Evolutionary conservation across 2,329 filamentous ascomycete species (phyloP), one percentile per base, ranked within the genome.

Genomic region (Leptographium wingfieldii): DNA sequence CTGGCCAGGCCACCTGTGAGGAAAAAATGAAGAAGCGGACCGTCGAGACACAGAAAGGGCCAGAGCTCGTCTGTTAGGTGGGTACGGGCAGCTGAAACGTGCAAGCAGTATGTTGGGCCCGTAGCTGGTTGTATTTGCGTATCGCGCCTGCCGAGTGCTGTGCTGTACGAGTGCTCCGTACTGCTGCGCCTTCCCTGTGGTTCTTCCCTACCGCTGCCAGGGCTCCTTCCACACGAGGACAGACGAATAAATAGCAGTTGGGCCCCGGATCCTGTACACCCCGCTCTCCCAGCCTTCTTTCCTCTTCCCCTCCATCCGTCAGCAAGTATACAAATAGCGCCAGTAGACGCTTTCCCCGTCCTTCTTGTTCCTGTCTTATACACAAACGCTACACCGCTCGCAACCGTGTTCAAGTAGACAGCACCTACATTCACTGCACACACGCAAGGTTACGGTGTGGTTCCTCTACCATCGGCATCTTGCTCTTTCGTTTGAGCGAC

Each of bases 201-300:
- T 5, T 33, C 53, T 55, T 31, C 53, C 53, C 53, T 55, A 40
- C 33, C 29, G n/a, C 33, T 55, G 33, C n/a, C 22, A 40, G 53
- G 33, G 31, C 33, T 56, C 55, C 52, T 58, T 60, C 55, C 58
- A 53, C 10, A 33, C 16, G 40, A 29, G 31, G 55, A 33, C n/a
- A 29, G 46, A 22, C 27, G 11, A 27, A 46, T 58, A 59, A 57
- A 57, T 58, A 59, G 60, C 61, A 62, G 59, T 63, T 59, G 62
- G 59, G 56, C 38, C 51, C 48, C 57, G 49, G 53, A 40, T 56
- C 43, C 61, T 35, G n/a, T 25, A 51, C 61, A 60, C 62, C 62
- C 63, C 63, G 59, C 63, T 60, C 59, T 63, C 60, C 62, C 62
- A 62, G 60, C 63, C 62, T 62, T 63, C 61, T 55, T 59, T 43